A percentile compares a stretch with the other conserved stretches of the same genome.
Conservation (phyloP, 2,329 filamentous ascomycete genomes). For the Colletotrichum filicis region DNA sequence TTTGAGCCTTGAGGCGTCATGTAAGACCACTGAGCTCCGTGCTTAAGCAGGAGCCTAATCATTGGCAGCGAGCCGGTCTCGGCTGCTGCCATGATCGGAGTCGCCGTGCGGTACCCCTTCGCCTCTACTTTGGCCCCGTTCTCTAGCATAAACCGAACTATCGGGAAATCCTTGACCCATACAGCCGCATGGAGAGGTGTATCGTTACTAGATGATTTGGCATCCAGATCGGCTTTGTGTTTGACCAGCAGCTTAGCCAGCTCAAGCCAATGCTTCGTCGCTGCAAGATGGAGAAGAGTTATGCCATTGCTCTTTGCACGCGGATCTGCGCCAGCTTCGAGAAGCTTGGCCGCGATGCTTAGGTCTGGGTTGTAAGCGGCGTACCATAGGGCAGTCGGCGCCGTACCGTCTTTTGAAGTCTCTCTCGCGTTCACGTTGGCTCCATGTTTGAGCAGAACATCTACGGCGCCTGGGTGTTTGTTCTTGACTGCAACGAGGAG, state of each 20-base stretch:
- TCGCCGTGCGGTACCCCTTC: background rate
- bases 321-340: slow-evolving; percentile 1
- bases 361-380: background rate
- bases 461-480: background rate
- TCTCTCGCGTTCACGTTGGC: slow-evolving; percentile 13
- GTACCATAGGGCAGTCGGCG: slow-evolving; percentile 6
- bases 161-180: slow-evolving; percentile 1
- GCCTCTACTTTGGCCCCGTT: background rate
- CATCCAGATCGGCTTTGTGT: slow-evolving; percentile 5
- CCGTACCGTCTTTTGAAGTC: background rate
- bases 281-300: slow-evolving; percentile 17
- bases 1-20: slow-evolving; percentile 14
- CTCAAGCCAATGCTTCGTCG: background rate
- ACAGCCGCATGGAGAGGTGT: slow-evolving; percentile 18
- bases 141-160: slow-evolving; percentile 17
- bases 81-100: slow-evolving; percentile 12
- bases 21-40: slow-evolving; percentile 5
- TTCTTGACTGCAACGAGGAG: slow-evolving; percentile 4
- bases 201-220: background rate
- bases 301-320: slow-evolving; percentile 1
- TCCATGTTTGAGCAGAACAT: slow-evolving; percentile 10
- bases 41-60: slow-evolving; percentile 10
- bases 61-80: slow-evolving; percentile 4
- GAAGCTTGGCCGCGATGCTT: slow-evolving; percentile 2
- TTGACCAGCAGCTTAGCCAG: slow-evolving; percentile 7